These are phyloP conservation scores for Baeospora myosura DNA, from an alignment of 1,284 basidiomycete genomes.

Conservation along the genomic window DNA sequence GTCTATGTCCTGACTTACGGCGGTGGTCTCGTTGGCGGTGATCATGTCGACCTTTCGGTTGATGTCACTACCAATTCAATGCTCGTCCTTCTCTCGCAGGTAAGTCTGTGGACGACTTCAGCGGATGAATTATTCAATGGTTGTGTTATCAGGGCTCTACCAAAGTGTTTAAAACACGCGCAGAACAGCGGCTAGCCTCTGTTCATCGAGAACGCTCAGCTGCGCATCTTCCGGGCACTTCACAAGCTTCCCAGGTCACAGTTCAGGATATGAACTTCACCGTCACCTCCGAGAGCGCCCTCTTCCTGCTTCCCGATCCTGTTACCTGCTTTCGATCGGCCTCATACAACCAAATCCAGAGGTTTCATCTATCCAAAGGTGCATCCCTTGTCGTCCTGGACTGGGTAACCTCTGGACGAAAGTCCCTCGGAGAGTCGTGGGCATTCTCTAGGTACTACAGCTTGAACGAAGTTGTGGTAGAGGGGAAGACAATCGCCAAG, in stretches of 20 bases:
- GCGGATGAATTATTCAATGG: constrained; percentile 1
- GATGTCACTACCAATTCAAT: constrained; percentile 50
- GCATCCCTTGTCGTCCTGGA: constrained; percentile 75
- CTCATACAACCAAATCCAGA: constrained; percentile 76
- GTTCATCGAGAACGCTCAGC: constrained; percentile 16
- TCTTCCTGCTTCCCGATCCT: constrained; percentile 85
- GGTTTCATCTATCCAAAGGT: constrained; percentile 53
- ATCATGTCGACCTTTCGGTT: constrained; percentile 61
- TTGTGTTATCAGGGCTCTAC: constrained; percentile 67
- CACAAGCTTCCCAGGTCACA: constrained; percentile 24
- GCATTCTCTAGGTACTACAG: constrained; percentile 80
- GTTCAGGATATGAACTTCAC: constrained; percentile 51
- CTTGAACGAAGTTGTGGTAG: constrained; percentile 76
- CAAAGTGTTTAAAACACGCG: constrained; percentile 82
- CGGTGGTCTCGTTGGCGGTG: constrained; percentile 89
- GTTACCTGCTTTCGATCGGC: constrained; percentile 88
- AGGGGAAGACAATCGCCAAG: constrained; percentile 56
- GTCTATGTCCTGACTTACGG: constrained; percentile 87
- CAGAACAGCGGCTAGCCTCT: constrained; percentile 38
- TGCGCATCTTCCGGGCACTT: constrained; percentile 9
- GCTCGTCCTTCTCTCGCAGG: constrained; percentile 78
- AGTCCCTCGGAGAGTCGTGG: constrained; percentile 81
- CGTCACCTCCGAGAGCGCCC: constrained; percentile 43
- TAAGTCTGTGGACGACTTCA: constrained; percentile 25
- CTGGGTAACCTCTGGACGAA: constrained; percentile 85